phyloP scores from a whole-genome alignment of 768 basidiomycete species.

The Hortiboletus flavorubellus region DNA sequence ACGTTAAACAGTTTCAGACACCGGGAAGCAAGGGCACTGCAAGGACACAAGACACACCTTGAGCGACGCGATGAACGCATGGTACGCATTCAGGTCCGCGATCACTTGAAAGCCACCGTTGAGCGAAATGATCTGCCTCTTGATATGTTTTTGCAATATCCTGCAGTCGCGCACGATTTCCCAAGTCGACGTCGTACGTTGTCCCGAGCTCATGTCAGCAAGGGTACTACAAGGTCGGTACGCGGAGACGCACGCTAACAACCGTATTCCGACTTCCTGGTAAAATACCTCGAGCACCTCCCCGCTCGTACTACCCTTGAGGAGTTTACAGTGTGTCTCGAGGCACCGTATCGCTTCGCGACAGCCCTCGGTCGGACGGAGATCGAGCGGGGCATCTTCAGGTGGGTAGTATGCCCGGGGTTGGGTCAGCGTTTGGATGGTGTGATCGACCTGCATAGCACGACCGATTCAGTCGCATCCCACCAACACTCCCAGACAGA shows the following conservation, averaged over 20 bases:
- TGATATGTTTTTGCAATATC: slow-evolving; percentile 94
- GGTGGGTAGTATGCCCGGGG: slow-evolving; percentile 89
- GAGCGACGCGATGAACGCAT: slow-evolving; percentile 82
- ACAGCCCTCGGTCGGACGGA: slow-evolving; percentile 85
- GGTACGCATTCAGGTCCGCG: slow-evolving; percentile 92
- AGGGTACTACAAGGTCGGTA: too few species aligned
- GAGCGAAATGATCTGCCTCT: slow-evolving; percentile 94
- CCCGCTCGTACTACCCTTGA: slow-evolving; percentile 91
- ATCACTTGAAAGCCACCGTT: slow-evolving; percentile 95
- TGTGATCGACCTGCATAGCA: slow-evolving; percentile 76
- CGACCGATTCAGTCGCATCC: background rate
- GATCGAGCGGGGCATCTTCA: slow-evolving; percentile 73
- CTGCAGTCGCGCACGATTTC: slow-evolving; percentile 29
- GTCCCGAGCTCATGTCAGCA: background rate
- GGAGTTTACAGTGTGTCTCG: slow-evolving; percentile 84
- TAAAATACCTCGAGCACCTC: slow-evolving; percentile 98
- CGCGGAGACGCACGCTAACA: slow-evolving; percentile 65
- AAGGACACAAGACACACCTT: slow-evolving; percentile 49
- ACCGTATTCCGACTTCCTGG: slow-evolving; percentile 91
- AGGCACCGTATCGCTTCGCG: slow-evolving; percentile 86
- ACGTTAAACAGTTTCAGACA: background rate
- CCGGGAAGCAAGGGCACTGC: background rate
- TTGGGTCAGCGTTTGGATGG: slow-evolving; percentile 77
- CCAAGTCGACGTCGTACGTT: background rate
- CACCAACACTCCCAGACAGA: background rate